phyloP scores from a whole-genome alignment of 371 early-diverging fungal species.

The Umbelopsis sp. region DNA sequence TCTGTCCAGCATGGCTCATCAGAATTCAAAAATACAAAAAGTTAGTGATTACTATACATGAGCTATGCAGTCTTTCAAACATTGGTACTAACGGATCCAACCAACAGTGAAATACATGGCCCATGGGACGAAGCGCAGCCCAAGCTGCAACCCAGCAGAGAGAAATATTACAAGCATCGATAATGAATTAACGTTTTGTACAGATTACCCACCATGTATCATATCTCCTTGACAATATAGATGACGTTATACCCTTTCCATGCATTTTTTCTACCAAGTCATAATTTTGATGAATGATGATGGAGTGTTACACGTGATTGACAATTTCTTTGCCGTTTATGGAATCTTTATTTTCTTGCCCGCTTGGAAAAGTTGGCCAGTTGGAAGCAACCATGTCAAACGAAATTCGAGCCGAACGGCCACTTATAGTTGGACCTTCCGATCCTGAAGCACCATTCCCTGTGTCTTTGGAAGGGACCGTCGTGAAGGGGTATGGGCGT shows the following conservation, averaged over 20 bases:
- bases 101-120: slow-evolving; percentile 85
- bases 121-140: slow-evolving; percentile 97
- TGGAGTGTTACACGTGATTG: background rate
- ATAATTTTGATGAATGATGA: no score
- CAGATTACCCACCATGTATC: background rate
- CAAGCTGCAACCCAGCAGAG: slow-evolving; percentile 53
- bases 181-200: background rate
- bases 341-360: no score
- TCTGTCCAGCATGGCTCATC: slow-evolving; percentile 91
- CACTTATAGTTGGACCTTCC: slow-evolving; percentile 43
- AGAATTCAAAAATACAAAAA: slow-evolving; percentile 93
- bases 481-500: slow-evolving; percentile 85
- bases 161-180: background rate
- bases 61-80: no score
- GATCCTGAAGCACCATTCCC: slow-evolving; percentile 57
- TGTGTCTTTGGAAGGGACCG: slow-evolving; percentile 66
- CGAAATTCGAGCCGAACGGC: slow-evolving; percentile 25
- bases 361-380: no score
- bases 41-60: slow-evolving; percentile 50
- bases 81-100: no score
- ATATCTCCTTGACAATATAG: no score
- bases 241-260: no score
- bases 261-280: no score
- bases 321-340: no score
- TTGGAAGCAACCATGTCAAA: slow-evolving; percentile 1